These are phyloP conservation scores for Pichiaceae sp. DNA, from an alignment of 1,139 yeast genomes.

Conservation along the genomic window DNA sequence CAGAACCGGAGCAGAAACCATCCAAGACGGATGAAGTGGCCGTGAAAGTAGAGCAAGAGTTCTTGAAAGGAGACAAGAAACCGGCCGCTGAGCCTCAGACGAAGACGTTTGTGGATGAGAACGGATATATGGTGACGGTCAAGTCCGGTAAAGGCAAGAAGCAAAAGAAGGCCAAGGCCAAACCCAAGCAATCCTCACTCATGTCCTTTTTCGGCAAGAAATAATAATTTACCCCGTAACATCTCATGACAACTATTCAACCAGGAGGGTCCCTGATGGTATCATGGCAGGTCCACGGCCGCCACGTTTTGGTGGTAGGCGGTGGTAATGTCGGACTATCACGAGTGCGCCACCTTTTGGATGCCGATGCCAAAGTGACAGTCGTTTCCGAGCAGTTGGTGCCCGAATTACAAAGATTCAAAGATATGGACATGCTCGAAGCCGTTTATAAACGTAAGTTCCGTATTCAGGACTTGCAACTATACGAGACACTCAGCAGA, in stretches of 20 bases:
- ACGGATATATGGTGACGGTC: slow-evolving; percentile 17
- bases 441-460: slow-evolving; percentile 36
- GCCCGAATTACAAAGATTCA: slow-evolving; percentile 33
- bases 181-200: slow-evolving; percentile 20
- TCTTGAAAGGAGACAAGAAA: not conserved
- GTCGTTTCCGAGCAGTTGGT: slow-evolving; percentile 47
- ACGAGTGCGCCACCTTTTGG: slow-evolving; percentile 55
- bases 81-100: slow-evolving; percentile 1
- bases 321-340: slow-evolving; percentile 79
- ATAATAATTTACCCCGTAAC: not conserved
- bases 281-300: slow-evolving; percentile 65
- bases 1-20: not conserved
- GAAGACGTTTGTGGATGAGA: slow-evolving; percentile 17
- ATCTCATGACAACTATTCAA: not conserved
- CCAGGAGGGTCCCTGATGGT: slow-evolving; percentile 51
- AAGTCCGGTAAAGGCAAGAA: slow-evolving; percentile 5
- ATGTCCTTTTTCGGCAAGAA: slow-evolving; percentile 24
- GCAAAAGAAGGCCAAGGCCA: slow-evolving; percentile 1
- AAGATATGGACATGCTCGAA: slow-evolving; percentile 34
- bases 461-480: slow-evolving; percentile 34
- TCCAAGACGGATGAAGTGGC: not conserved
- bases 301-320: slow-evolving; percentile 67
- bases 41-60: not conserved
- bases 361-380: slow-evolving; percentile 64
- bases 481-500: slow-evolving; percentile 34